Base-by-base conservation (phyloP, 2,329 filamentous ascomycete genomes). In the Colletotrichum melonis region DNA sequence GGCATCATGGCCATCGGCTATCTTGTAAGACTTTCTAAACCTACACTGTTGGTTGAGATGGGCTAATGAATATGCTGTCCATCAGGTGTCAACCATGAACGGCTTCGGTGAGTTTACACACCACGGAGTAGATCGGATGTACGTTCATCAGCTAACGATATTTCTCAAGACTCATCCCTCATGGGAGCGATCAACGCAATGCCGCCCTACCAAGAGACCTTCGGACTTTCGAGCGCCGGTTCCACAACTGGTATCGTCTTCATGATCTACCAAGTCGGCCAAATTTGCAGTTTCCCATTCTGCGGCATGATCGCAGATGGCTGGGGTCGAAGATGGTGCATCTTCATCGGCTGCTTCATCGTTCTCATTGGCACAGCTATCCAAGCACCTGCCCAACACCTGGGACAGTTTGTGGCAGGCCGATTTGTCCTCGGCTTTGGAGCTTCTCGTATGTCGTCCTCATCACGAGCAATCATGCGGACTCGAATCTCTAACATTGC, bases 361-460 rank as follows among this genome's bases (percentile, higher is more conserved):
- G 86, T 89, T 69, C 79, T 88, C 38, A 55, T 87, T 54, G 87
- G 87, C 12, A 85, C 86, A 2, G 83, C 86, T 64, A 77, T 89
- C 24, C 85, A 88, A 76, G 72, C 77, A 0, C 73, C 77, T 1
- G 75, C 87, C 42, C 77, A 84, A 59, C 83, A 81, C 49, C 83
- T 87, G 1, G 83, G 81, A 5, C 86, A 88, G 70, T 91, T 92
- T 12, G 55, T 75, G 2, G 74, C 60, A 5, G 74, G 74, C 19
- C 52, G 74, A 4, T 72, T 75, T 1, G 76, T 89, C 8, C 83
- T 89, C 5, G 88, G 88, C 1, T 88, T 89, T 60, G 91, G 91
- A 32, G 89, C 90, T 38, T 86, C 88, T 14, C 60, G 67, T 70
- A 49, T 30, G 67, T 52, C n/a, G 54, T 7, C 9, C 4, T 12